These are phyloP conservation scores for Chytriomyces confervae DNA, from an alignment of 192 early-diverging fungal species.

Conservation along the genomic window DNA sequence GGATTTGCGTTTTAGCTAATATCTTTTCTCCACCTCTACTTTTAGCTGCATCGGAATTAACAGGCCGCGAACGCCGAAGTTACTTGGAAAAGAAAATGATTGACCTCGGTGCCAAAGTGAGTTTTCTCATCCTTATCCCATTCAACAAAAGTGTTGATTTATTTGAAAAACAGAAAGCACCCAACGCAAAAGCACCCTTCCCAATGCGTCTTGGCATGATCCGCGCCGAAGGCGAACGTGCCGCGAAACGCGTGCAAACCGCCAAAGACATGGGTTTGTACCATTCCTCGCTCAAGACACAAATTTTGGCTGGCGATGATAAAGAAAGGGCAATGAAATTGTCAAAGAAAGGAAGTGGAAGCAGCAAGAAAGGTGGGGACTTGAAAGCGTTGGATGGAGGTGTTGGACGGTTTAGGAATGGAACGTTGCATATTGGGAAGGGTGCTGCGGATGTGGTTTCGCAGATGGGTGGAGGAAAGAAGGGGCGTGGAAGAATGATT, in stretches of 20 bases:
- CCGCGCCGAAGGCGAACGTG: constrained; percentile 36
- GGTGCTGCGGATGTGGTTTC: not conserved
- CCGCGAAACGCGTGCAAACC: constrained; percentile 46
- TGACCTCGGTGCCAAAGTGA: constrained; percentile 49
- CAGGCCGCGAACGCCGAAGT: constrained; percentile 52
- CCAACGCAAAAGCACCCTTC: constrained; percentile 43
- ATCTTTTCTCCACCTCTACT: constrained; percentile 5
- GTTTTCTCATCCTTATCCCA: not conserved
- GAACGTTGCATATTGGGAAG: constrained; percentile 26
- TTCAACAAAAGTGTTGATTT: not conserved
- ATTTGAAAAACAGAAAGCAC: not conserved
- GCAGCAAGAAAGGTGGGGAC: not conserved
- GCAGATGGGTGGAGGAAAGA: constrained; percentile 16
- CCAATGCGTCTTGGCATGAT: constrained; percentile 42
- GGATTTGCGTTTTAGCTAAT: constrained; percentile 1
- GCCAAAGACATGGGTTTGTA: constrained; percentile 56
- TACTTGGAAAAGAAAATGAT: constrained; percentile 43
- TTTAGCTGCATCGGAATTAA: constrained; percentile 42
- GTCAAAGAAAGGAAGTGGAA: constrained; percentile 5
- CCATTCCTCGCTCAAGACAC: constrained; percentile 42
- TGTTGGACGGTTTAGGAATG: constrained; percentile 19
- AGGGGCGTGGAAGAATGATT: constrained; percentile 3
- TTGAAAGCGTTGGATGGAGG: constrained; percentile 22
- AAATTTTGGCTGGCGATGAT: constrained; percentile 42
- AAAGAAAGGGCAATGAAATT: constrained; percentile 13